A percentile compares a stretch with the other conserved stretches of the same genome.
Conservation (phyloP, 106 monocot genomes). For the Allium fistulosum region DNA sequence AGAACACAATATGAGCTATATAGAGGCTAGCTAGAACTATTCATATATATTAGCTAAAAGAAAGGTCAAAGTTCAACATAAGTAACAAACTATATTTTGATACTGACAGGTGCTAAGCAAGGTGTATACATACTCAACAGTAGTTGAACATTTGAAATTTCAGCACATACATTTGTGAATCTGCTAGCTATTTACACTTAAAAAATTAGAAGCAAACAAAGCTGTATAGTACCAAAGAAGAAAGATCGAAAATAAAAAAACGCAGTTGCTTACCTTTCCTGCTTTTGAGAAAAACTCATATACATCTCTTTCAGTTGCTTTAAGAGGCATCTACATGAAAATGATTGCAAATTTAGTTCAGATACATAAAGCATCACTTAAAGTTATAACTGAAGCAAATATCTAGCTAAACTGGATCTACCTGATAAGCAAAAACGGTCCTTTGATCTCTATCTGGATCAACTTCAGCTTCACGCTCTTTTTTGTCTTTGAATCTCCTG, state of each 20-base stretch:
- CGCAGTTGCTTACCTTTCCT: slow-evolving; percentile 53
- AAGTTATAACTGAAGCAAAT: too few species aligned
- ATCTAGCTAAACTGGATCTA: background rate
- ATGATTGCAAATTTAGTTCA: too few species aligned
- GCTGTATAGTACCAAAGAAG: slow-evolving; percentile 9
- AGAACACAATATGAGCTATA: too few species aligned
- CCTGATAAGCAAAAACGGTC: slow-evolving; percentile 90
- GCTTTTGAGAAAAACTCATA: slow-evolving; percentile 83
- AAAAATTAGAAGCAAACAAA: slow-evolving; percentile 24
- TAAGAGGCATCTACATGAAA: slow-evolving; percentile 37
- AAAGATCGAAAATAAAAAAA: slow-evolving; percentile 8
- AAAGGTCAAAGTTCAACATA: too few species aligned
- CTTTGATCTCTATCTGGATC: slow-evolving; percentile 91
- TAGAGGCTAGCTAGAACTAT: slow-evolving; percentile 6
- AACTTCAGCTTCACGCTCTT: slow-evolving; percentile 63
- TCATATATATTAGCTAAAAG: slow-evolving; percentile 1
- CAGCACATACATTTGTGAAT: too few species aligned
- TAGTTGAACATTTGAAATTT: too few species aligned
- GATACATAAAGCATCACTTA: background rate
- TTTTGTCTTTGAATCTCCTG: slow-evolving; percentile 61
- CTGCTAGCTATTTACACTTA: slow-evolving; percentile 7
- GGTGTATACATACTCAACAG: too few species aligned
- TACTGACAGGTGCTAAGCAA: slow-evolving; percentile 8
- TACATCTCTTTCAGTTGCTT: slow-evolving; percentile 76
- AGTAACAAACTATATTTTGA: too few species aligned